Percentiles rank a stretch among this genome's conserved stretches.
These are phyloP conservation scores for Avena atlantica DNA, from an alignment of 176 grass and related monocot genomes.

Conservation along the genomic window DNA sequence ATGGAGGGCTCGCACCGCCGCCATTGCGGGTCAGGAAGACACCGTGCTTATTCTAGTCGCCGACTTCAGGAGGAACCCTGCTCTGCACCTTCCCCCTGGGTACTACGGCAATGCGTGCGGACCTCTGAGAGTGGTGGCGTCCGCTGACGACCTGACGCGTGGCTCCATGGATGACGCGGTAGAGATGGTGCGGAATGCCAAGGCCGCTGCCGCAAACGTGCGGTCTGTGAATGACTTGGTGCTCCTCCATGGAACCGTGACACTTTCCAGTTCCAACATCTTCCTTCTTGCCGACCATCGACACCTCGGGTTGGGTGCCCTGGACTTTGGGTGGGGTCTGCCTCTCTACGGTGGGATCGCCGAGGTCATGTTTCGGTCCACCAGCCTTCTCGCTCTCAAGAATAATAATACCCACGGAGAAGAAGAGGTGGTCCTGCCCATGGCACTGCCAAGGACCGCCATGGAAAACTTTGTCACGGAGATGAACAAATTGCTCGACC, in stretches of 20 bases:
- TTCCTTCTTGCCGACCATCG: constrained; percentile 44
- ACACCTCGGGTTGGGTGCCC: constrained; percentile 48
- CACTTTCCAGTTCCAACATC: background rate
- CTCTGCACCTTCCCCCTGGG: constrained; percentile 24
- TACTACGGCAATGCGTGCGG: constrained; percentile 61
- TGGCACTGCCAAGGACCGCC: constrained; percentile 35
- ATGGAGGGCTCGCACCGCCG: constrained; percentile 36
- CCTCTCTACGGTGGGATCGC: constrained; percentile 33
- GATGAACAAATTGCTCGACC: background rate
- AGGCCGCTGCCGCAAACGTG: constrained; percentile 37
- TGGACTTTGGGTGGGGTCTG: background rate
- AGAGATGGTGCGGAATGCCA: constrained; percentile 37
- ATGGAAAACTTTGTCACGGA: constrained; percentile 42
- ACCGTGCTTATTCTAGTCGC: background rate
- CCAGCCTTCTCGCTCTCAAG: background rate
- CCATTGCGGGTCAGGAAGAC: constrained; percentile 9
- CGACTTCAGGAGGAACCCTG: background rate
- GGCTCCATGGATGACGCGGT: constrained; percentile 1
- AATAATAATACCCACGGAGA: background rate
- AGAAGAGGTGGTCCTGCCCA: constrained; percentile 14
- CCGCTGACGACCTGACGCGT: background rate
- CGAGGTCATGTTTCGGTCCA: background rate
- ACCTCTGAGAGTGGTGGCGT: background rate
- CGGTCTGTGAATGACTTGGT: constrained; percentile 28
- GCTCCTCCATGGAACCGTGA: constrained; percentile 12